Evolutionary conservation across 179 eudicot genomes (phyloP), one percentile per base, ranked within the genome.

Genomic region (Carnegiea gigantea): DNA sequence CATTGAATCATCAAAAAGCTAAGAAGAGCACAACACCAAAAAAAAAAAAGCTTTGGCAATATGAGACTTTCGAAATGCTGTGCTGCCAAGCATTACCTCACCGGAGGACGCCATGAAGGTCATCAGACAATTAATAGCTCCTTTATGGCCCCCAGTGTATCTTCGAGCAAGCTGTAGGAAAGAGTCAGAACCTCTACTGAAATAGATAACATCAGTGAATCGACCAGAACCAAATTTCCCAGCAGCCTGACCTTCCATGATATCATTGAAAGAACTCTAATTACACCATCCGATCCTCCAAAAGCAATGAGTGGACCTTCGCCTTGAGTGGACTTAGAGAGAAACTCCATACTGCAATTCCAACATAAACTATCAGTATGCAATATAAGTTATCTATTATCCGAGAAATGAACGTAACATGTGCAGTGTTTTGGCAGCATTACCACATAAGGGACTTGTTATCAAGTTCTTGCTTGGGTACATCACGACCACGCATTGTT

Each of bases 401-500:
- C 73, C 33, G 36, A 70, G 73, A 30, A 30, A 36, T 70, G 73
- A 36, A 70, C 11, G 26, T 70, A 24, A 6, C 60, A 62, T 36
- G 38, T 30, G 17, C 18, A 62, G 5, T 48, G 43, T 80, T 51
- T 26, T n/a, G 54, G 74, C 68, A 77, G 67, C 89, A 89, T 91
- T 90, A 86, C 98, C 98, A 95, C 85, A 93, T 87, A 83, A 95
- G 95, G 70, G 98, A 95, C 82, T 86, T 91, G 81, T 93, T 93
- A 87, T 95, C 98, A 73, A 95, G 92, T 75, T 95, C 98, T 82
- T 92, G 95, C 90, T 95, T 95, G 74, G 98, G 98, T 73, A 95
- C 98, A 90, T 95, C 98, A 70, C 98, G 93, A 68, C 98, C 98
- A 53, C 98, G 93, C 98, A 95, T 95, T n/a, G 98, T 95, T 70